Evolutionary conservation across 345 rosid species (phyloP).

Genomic region (Pelargonium nanum): DNA sequence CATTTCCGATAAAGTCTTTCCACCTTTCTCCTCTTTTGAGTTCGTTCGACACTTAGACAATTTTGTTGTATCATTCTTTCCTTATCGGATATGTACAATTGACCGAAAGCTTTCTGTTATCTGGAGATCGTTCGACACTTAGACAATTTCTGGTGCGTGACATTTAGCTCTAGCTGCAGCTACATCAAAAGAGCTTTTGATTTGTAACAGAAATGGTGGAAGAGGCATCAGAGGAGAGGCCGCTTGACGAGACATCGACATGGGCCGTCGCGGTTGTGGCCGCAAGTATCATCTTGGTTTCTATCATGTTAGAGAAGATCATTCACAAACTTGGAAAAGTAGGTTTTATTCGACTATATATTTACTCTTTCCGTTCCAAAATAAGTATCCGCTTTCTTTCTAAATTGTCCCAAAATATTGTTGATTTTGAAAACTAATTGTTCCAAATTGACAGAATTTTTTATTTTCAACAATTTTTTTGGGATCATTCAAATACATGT

Average conservation of each 20-base stretch:
- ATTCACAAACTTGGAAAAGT: conserved; percentile 23
- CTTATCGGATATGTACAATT: too few relatives aligned
- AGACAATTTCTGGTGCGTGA: too few relatives aligned
- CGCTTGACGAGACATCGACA: conserved; percentile 29
- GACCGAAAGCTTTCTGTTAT: too few relatives aligned
- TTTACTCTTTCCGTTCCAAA: not conserved
- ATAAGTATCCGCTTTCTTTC: not conserved
- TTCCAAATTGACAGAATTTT: too few relatives aligned
- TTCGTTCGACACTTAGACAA: too few relatives aligned
- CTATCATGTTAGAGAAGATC: conserved; percentile 21
- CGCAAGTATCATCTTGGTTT: conserved; percentile 25
- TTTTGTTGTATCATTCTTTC: too few relatives aligned
- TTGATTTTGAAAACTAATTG: too few relatives aligned
- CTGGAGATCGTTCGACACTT: too few relatives aligned
- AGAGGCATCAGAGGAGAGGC: conserved; percentile 15
- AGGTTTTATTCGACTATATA: not conserved
- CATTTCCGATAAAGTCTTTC: too few relatives aligned
- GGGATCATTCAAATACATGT: not conserved
- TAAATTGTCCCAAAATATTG: not conserved
- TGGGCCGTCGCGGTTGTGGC: conserved; percentile 37
- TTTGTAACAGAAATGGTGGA: conserved; percentile 15
- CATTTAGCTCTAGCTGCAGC: not conserved
- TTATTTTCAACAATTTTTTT: too few relatives aligned
- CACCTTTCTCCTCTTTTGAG: too few relatives aligned
- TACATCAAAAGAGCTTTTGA: not conserved